A percentile compares a stretch with the other conserved stretches of the same genome.
phyloP scores from a whole-genome alignment of 2,329 filamentous ascomycete species.

The Verticillium dahliae region DNA sequence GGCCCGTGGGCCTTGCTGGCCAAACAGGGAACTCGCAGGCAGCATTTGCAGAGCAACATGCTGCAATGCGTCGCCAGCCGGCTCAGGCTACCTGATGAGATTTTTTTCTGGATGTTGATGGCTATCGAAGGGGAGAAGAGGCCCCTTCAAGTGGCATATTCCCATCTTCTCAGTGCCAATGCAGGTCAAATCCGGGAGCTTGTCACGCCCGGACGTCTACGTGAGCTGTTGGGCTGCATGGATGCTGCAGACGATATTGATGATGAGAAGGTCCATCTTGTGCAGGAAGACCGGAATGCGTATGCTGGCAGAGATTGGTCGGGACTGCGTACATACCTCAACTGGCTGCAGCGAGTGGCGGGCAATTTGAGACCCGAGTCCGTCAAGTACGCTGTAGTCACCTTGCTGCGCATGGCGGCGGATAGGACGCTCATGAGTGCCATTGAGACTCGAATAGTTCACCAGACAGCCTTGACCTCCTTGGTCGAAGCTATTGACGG shows the following conservation, averaged over 20 bases:
- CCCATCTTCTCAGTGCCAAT: constrained; percentile 35
- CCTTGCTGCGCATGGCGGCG: constrained; percentile 48
- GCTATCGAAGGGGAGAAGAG: constrained; percentile 48
- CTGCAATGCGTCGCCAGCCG: constrained; percentile 41
- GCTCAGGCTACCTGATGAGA: constrained; percentile 49
- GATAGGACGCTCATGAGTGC: constrained; percentile 38
- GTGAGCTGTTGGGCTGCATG: constrained; percentile 50
- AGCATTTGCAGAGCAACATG: constrained; percentile 57
- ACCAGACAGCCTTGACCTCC: constrained; percentile 34
- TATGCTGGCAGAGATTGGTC: constrained; percentile 38
- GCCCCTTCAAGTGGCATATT: constrained; percentile 54
- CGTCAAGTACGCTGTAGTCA: constrained; percentile 31
- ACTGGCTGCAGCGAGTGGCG: constrained; percentile 31
- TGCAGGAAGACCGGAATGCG: constrained; percentile 17
- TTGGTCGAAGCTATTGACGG: constrained; percentile 35
- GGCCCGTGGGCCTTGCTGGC: constrained; percentile 42
- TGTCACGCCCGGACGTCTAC: constrained; percentile 31
- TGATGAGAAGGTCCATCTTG: constrained; percentile 15
- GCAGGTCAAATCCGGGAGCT: background rate
- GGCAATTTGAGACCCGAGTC: constrained; percentile 24
- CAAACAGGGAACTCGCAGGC: constrained; percentile 44
- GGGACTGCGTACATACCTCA: constrained; percentile 34
- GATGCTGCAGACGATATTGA: constrained; percentile 46
- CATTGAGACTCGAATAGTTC: constrained; percentile 24
- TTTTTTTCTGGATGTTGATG: constrained; percentile 60